Percentiles rank a stretch among this genome's conserved stretches.
Conservation (phyloP, 257 asterid species). For the Solanum pinnatisectum region DNA sequence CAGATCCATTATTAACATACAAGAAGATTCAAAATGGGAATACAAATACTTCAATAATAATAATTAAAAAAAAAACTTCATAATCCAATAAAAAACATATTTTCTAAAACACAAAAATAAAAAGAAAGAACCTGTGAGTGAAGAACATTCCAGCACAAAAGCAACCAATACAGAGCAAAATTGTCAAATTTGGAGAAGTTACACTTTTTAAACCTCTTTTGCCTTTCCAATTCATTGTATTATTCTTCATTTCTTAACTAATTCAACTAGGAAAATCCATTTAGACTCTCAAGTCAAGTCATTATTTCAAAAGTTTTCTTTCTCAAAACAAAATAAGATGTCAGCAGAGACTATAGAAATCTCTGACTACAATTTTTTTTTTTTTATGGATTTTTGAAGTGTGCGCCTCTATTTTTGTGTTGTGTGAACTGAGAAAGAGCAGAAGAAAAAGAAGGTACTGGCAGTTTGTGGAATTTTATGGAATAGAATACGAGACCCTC, state of each 20-base stretch:
- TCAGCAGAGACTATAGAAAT: not conserved
- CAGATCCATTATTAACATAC: not conserved
- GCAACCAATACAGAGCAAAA: conserved; percentile 73
- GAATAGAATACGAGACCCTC: not conserved
- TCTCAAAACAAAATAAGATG: not conserved
- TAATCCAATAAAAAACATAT: not conserved
- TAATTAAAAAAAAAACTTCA: not conserved
- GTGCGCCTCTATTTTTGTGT: not conserved
- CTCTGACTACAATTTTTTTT: not conserved
- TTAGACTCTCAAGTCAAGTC: conserved; percentile 11
- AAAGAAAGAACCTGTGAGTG: conserved; percentile 28
- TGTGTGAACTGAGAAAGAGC: not conserved
- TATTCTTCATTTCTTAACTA: not conserved
- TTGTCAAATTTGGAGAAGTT: conserved; percentile 44
- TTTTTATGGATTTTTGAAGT: not conserved
- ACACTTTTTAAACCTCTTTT: conserved; percentile 33
- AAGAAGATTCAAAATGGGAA: not conserved
- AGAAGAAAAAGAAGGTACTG: not conserved
- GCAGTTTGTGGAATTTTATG: not conserved
- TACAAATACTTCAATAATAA: not conserved
- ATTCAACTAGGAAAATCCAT: conserved; percentile 20
- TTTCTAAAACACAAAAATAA: not conserved
- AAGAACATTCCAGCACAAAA: conserved; percentile 91
- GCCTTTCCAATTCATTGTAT: conserved; percentile 77
- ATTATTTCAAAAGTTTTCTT: not conserved